Percentiles rank a stretch among this genome's conserved stretches.
phyloP scores from a whole-genome alignment of 2,329 filamentous ascomycete species.

The Aspergillus fijiensis region DNA sequence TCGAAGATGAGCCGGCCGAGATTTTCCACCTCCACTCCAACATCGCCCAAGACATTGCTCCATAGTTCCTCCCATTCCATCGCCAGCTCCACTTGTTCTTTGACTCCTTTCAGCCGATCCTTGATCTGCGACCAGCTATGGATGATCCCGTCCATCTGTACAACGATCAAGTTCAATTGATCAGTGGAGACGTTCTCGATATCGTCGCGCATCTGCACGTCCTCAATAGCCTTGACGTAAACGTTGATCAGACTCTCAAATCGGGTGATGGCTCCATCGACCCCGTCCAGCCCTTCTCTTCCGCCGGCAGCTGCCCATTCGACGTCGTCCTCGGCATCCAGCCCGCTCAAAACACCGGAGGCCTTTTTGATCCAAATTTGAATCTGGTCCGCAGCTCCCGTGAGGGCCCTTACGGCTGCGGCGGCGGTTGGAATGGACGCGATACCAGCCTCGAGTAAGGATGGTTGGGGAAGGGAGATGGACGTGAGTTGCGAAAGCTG shows the following conservation, averaged over 20 bases:
- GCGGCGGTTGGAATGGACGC: constrained; percentile 80
- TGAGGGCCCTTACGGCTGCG: constrained; percentile 77
- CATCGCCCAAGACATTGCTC: constrained; percentile 90
- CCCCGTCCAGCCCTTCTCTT: constrained; percentile 52
- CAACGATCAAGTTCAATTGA: constrained; percentile 72
- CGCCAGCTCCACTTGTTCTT: constrained; percentile 88
- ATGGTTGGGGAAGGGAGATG: constrained; percentile 82
- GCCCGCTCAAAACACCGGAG: constrained; percentile 78
- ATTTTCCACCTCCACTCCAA: constrained; percentile 82
- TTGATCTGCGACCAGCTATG: constrained; percentile 83
- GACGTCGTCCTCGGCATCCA: constrained; percentile 95
- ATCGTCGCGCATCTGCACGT: constrained; percentile 76
- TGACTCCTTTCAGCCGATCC: constrained; percentile 71
- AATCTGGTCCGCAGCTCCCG: constrained; percentile 88
- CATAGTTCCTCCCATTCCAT: constrained; percentile 99
- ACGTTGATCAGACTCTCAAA: constrained; percentile 90
- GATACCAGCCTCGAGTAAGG: constrained; percentile 78
- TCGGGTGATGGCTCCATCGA: constrained; percentile 69
- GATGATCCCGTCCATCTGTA: constrained; percentile 86
- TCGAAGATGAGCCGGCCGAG: constrained; percentile 83
- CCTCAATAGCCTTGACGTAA: constrained; percentile 91
- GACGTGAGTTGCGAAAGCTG: constrained; percentile 91
- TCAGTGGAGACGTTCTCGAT: constrained; percentile 68
- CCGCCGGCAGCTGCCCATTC: constrained; percentile 94
- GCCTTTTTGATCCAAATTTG: constrained; percentile 91